Base-by-base conservation (phyloP, 371 early-diverging fungal genomes). In the Mucor lusitanicus region DNA sequence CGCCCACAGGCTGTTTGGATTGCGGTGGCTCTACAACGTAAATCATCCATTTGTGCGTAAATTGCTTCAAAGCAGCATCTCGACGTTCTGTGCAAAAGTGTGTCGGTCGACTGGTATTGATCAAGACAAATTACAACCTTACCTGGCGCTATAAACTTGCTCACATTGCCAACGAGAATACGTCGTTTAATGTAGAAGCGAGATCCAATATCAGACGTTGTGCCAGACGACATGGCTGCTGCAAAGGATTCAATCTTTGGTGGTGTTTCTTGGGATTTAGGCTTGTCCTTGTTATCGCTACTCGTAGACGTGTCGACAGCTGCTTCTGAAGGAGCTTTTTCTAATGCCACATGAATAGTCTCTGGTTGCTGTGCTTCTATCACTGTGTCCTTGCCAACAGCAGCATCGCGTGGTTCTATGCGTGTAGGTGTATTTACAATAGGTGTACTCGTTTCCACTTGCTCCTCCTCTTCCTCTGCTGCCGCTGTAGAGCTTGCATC, bases 11-110 rank as follows among this genome's bases (percentile, higher is more conserved):
- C 50, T 80, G 65, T 44, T 66, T 80, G 61, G 73, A 83, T 63
- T 73, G 87, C 11, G 74, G 83, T 48, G 76, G 90, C 59, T 79
- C 91, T 46, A 80, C 85, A 48, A 97, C 86, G 74, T 93, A 97
- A 13, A 95, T 85, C 87, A 93, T 96, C 98, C 98, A 97, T 75
- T 90, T 90, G 81, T 92, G 94, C 17, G 91, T 87, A 69, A 82
- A 87, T 56, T 91, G 81, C 33, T 83, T 86, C 33, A 87, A 61
- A 1, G 82, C 86, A 3, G 82, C 74, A 30, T 90, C 87, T 23
- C 93, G 84, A 58, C 89, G 81, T 54, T 91, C 90, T 70, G 71
- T 3, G 19, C 25, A 21, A 3, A 33, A 30, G 23, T 13, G 12
- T 27, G 37, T 15, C 28, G 17, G 28, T 44, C 21, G 19, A 17